A percentile compares a stretch with the other conserved stretches of the same genome.
phyloP scores from a whole-genome alignment of 2,329 filamentous ascomycete genomes.

The Mycogone perniciosa region DNA sequence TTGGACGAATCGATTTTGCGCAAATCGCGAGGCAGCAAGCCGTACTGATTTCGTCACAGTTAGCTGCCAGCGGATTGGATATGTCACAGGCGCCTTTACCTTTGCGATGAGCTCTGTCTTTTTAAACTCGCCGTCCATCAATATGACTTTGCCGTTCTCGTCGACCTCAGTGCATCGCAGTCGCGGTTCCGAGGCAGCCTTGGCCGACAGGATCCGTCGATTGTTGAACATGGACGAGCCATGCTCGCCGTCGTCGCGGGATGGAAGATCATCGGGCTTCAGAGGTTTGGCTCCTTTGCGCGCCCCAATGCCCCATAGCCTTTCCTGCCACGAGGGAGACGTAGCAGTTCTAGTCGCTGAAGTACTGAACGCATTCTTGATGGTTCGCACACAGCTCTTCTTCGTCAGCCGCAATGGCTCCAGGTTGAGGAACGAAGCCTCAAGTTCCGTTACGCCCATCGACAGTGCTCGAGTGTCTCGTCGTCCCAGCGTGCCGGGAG shows the following conservation, averaged over 20 bases:
- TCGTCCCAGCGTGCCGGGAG: background rate
- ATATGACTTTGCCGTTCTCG: constrained; percentile 81
- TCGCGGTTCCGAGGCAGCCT: constrained; percentile 76
- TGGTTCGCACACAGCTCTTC: constrained; percentile 7
- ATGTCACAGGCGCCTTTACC: constrained; percentile 38
- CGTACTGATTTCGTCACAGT: constrained; percentile 54
- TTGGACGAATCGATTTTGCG: constrained; percentile 97
- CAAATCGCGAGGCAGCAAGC: constrained; percentile 84
- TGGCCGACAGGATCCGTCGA: constrained; percentile 63
- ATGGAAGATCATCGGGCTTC: constrained; percentile 54
- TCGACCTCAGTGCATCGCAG: constrained; percentile 94
- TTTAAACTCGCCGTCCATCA: constrained; percentile 93
- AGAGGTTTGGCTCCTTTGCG: constrained; percentile 35
- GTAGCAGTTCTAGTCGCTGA: constrained; percentile 16
- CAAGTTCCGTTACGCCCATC: constrained; percentile 14
- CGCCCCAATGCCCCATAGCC: constrained; percentile 38
- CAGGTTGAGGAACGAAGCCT: constrained; percentile 26
- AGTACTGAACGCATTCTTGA: constrained; percentile 26
- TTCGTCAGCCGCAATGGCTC: constrained; percentile 15
- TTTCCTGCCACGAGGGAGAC: constrained; percentile 40
- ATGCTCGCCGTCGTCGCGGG: constrained; percentile 50
- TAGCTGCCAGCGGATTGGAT: constrained; percentile 2
- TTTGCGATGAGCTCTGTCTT: constrained; percentile 96
- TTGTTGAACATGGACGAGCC: constrained; percentile 57
- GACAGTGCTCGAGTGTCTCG: constrained; percentile 11